Percentiles rank a stretch among this genome's conserved stretches.
Evolutionary conservation across 441 rosid genomes (phyloP).

Genomic region (Manihot esculenta): DNA sequence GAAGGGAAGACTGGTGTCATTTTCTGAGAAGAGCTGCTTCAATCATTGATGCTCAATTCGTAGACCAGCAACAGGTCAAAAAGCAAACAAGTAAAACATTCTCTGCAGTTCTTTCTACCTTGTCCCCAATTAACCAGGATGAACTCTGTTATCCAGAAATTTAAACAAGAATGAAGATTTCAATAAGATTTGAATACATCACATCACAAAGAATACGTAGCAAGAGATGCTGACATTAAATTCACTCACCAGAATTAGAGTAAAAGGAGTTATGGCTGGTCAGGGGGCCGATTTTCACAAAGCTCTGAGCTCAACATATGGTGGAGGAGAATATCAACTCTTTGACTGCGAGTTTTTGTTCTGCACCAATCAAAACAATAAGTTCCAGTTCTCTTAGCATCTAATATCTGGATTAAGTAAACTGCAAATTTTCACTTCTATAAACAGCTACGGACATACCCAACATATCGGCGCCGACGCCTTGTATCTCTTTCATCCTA

Average conservation of each 20-base stretch:
- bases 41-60: not conserved
- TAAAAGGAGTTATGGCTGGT: conserved; percentile 19
- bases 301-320: conserved; percentile 80
- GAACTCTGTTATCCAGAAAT: not conserved
- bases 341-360: conserved; percentile 83
- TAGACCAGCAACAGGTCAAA: not conserved
- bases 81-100: not conserved
- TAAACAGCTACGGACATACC: conserved; percentile 48
- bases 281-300: conserved; percentile 28
- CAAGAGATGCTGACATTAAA: not conserved
- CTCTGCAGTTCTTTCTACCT: conserved; percentile 1
- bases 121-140: not conserved
- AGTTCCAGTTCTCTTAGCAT: not conserved
- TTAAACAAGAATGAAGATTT: not conserved
- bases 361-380: conserved; percentile 46
- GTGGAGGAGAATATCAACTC: conserved; percentile 91
- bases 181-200: not conserved
- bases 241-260: conserved; percentile 21
- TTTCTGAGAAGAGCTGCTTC: not conserved
- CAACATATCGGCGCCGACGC: conserved; percentile 46
- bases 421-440: conserved; percentile 4
- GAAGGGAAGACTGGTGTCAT: not conserved
- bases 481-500: conserved; percentile 51
- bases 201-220: not conserved
- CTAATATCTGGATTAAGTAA: not conserved